Base-by-base conservation (phyloP, 345 rosid species). In the Pelargonium nanum region DNA sequence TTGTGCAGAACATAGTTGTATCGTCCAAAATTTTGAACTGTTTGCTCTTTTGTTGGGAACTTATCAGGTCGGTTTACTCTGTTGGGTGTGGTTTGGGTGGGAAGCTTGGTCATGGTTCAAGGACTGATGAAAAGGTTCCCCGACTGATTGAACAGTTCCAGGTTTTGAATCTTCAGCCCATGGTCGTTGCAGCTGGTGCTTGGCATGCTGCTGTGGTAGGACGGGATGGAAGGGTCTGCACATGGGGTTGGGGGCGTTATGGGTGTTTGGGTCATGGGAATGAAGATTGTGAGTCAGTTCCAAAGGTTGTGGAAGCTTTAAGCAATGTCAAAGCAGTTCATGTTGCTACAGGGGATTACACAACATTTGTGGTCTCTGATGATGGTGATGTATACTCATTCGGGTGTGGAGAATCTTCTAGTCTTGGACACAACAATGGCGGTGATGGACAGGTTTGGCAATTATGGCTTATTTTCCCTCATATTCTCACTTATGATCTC, bases 131-230 rank as follows among this genome's bases (percentile, higher is more conserved):
- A 81, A 93, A 83, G 79, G 59, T 87, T 68, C 99, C 99, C 56
- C 87, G 97, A 26, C 64, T 85, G 66, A 89, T 93, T 19, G 88
- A 89, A 76, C 86, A 89, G 68, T 84, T 93, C 62, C 82, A 74
- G 74, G 65, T 56, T 28, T 68, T 89, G 66, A 89, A 83, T 66
- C 81, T 93, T 67, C 89, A 93, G 60, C 99, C 99, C 4, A 62
- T 75, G 69, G 95, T 89, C 66, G 84, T 93, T 61, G 83, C 99
- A 24, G 97, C 99, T 12, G 99, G 97, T 62, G 86, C 91, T 60
- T 93, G 99, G 99, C 97, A 93, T 74, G 96, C 99, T 25, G 99
- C 99, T 55, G 97, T 83, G 51, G 83, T 93, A 9, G 99, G 99
- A 56, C 79, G 69, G 59, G 97, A 89, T 73, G 99, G 99, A 22